Evolutionary conservation across 140 eudicot genomes (phyloP).

Genomic region (Stevia rebaudiana): DNA sequence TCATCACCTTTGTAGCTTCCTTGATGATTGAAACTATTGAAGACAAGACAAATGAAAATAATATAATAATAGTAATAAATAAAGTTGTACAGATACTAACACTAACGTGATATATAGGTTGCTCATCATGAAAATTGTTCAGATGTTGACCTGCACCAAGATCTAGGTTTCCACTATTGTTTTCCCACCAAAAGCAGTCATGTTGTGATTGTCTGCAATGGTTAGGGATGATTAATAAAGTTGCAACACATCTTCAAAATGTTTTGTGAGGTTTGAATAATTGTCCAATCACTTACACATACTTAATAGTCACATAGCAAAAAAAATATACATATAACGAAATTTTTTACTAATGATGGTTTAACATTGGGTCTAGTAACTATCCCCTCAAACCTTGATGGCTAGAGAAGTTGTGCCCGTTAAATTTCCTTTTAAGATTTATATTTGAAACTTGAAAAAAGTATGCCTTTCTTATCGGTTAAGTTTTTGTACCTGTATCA

Average conservation of each 20-base stretch:
- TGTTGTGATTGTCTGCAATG: not conserved
- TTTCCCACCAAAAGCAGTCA: not conserved
- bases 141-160: slow-evolving; percentile 1
- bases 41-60: not conserved
- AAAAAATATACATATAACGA: no score
- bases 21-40: not conserved
- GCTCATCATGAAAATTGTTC: not conserved
- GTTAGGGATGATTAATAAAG: not conserved
- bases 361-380: not conserved
- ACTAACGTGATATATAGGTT: not conserved
- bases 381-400: no score
- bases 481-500: not conserved
- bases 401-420: not conserved
- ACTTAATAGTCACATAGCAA: not conserved
- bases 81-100: not conserved
- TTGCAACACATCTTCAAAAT: not conserved
- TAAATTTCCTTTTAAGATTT: not conserved
- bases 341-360: not conserved
- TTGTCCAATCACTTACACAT: not conserved
- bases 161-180: not conserved
- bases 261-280: slow-evolving; percentile 1
- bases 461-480: not conserved
- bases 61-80: not conserved
- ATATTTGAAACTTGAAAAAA: not conserved
- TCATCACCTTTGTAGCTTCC: slow-evolving; percentile 2